A percentile compares a stretch with the other conserved stretches of the same genome.
These are phyloP conservation scores for Quercus phellos DNA, from an alignment of 331 rosid species.

Conservation along the genomic window DNA sequence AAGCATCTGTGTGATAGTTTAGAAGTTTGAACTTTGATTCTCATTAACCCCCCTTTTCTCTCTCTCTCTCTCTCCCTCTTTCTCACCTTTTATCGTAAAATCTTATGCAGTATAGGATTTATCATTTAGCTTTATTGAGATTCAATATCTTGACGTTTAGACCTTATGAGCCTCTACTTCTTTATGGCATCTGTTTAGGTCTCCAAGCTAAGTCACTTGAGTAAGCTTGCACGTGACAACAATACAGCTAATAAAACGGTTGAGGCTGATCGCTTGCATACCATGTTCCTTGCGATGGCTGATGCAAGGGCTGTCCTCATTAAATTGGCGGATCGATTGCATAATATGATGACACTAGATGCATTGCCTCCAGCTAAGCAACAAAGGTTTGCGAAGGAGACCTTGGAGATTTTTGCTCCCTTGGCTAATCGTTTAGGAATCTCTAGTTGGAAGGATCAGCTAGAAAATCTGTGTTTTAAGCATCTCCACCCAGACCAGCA, in stretches of 20 bases:
- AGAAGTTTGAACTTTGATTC: neutral
- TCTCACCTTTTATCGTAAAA: neutral
- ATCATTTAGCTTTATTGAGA: neutral
- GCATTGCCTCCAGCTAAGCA: conserved; percentile 74
- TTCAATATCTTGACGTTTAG: neutral
- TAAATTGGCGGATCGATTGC: conserved; percentile 87
- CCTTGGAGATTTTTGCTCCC: conserved; percentile 90
- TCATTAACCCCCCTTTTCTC: no score
- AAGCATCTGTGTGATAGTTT: neutral
- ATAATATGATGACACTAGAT: conserved; percentile 91
- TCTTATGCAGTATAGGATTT: neutral
- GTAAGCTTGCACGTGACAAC: conserved; percentile 93
- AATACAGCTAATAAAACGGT: conserved; percentile 75
- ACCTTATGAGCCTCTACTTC: conserved; percentile 7
- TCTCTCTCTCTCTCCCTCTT: neutral
- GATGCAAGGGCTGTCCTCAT: conserved; percentile 96
- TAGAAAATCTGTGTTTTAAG: conserved; percentile 83
- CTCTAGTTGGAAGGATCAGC: conserved; percentile 80
- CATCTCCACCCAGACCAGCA: conserved; percentile 73
- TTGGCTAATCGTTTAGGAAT: conserved; percentile 92
- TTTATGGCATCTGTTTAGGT: conserved; percentile 47
- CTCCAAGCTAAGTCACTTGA: conserved; percentile 84
- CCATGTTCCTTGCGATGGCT: conserved; percentile 96
- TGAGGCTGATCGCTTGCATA: conserved; percentile 90
- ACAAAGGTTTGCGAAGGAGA: conserved; percentile 92